Evolutionary conservation across 2,329 filamentous ascomycete species (phyloP), one percentile per base, ranked within the genome.

Genomic region (Colletotrichum sp.): DNA sequence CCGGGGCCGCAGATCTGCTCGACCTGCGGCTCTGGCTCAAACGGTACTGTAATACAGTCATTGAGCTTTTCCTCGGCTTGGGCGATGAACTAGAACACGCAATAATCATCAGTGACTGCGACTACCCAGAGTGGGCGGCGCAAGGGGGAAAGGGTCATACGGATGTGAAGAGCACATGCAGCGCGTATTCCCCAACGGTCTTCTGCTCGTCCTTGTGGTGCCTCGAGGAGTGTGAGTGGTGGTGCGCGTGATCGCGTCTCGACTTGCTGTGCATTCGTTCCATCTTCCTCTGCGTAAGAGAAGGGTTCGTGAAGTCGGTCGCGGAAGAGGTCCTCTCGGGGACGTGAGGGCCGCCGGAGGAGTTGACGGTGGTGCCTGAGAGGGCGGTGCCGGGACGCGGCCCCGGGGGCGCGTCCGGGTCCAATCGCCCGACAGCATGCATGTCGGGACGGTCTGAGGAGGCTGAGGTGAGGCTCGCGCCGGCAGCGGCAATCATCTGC

Each of bases 31-130:
- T 98, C 95, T 4, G 93, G 92, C 71, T 96, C 94, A 78, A 95
- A 93, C 9, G 95, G 91, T 57, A 94, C 91, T 67, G 94, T 93
- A 80, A 98, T 94, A 82, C 95, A 98, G 80, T 95, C 93, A 79
- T 94, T 96, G 78, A 99, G 94, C 85, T 98, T 98, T 79, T 97
- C 95, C 84, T 99, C 97, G n/a, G 97, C 97, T 83, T 98, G 95
- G 19, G 94, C 94, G 82, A 98, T 97, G 85, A 99, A 99, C 90
- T 94, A 71, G 79, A 59, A 65, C 13, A 25, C 57, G 61, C 13
- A 25, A 28, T 32, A 8, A 55, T 61, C 5, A 77, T 88, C 79
- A 88, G 85, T 72, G 77, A 70, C n/a, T 44, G 27, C 11, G 13
- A 34, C 27, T 22, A 25, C 22, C 13, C 6, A 25, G 48, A 25